Evolutionary conservation across 1,284 basidiomycete species (phyloP), one percentile per base, ranked within the genome.

Genomic region (Cutaneotrichosporon cavernicola): DNA sequence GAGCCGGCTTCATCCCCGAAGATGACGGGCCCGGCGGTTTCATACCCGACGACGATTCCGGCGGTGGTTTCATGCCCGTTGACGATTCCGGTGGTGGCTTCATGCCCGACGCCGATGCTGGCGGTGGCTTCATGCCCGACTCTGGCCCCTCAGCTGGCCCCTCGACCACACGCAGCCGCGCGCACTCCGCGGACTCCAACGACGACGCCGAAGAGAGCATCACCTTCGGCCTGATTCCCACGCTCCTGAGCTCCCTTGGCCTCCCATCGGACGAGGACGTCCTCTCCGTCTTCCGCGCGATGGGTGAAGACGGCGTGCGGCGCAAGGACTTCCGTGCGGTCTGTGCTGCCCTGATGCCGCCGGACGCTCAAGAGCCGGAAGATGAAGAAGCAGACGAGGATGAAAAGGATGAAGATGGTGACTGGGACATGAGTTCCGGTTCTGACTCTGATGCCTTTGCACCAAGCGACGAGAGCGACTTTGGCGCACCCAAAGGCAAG

Each of bases 201-300:
- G 36, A 5, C 40, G 40, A 43, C 14, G 14, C 18, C 31, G 16
- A 34, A 46, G 66, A 65, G 13, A 65, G 65, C 53, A 67, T 78
- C 40, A 73, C 74, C 0, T 67, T 81, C 13, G 69, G 70, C 34
- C 51, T 72, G 13, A 59, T 81, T 1, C 76, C 80, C 0, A 56
- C 63, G 0, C 64, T 79, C 0, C 71, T 81, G 10, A 50, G 66
- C 0, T 70, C 74, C 0, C 71, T 81, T 2, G 71, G 72, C 14
- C 65, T 81, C 13, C 73, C 76, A 18, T 74, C 73, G 5, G 80
- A 81, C 66, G 73, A 78, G 31, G 80, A 81, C 62, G 80, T 81
- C 8, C 63, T 80, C 16, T 66, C 64, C 2, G 78, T 79, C 1
- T 80, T 81, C 63, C 70, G 67, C 49, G 73, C 74, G 3, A 76